Base-by-base conservation (phyloP, 1,139 yeast genomes). In the Yamadazyma membranifaciens region DNA sequence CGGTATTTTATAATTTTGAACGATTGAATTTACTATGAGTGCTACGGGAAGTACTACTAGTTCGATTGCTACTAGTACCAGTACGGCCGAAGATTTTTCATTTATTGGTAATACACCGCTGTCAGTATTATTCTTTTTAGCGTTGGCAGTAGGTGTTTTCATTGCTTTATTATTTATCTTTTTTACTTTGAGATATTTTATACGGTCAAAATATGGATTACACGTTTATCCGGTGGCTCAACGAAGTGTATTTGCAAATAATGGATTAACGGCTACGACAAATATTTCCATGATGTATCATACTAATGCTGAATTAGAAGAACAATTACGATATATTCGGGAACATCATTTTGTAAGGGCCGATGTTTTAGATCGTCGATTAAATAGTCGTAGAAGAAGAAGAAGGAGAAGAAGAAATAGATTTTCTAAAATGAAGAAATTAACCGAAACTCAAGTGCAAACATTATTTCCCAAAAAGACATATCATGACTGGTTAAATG, bases 401-500 rank as follows among this genome's bases (percentile, higher is more conserved):
- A 47, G 70, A 35, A 51, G 75, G 43, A 58, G 74, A 45, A 54
- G 73, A 41, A 54, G 71, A 22, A 65, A 68, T 13, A 53, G 76
- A 31, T 72, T 60, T 44, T 58, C 68, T 25, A 69, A 70, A 47
- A 79, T 78, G 72, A 73, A 74, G 54, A 75, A 75, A 51, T 65
- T 83, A 43, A 69, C 87, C 0, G 69, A 70, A 32, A 76, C 69
- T 10, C 86, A 85, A 52, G 81, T 86, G 17, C 81, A 85, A 40
- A 72, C 70, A 36, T 62, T 82, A 39, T 86, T 86, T 57, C 95
- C 95, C 1, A 62, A 68, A 27, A 75, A 78, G 50, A 71, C 83
- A 2, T 85, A 83, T 57, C 61, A 69, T 39, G 75, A 78, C 46
- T 81, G 87, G 87, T 57, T 79, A 31, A 66, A 75, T 45, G 83